Evolutionary conservation across 2,329 filamentous ascomycete genomes (phyloP).

Genomic region (Fusarium guadeloupense): DNA sequence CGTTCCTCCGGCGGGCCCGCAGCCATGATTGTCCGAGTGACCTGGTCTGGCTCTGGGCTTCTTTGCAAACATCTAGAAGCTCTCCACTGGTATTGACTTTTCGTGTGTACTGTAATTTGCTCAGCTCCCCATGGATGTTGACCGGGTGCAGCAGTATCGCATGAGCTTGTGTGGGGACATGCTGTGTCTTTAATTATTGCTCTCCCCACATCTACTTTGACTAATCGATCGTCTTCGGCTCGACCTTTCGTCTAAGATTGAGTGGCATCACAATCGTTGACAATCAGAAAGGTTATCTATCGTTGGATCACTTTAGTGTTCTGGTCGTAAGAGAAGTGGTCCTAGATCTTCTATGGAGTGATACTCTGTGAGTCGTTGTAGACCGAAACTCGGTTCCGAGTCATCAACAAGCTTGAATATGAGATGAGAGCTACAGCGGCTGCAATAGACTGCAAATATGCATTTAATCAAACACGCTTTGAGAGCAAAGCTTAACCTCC

Average conservation of each 20-base stretch:
- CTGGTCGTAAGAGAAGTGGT: neutral
- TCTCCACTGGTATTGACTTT: neutral
- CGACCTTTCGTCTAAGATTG: constrained; percentile 18
- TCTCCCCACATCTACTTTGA: constrained; percentile 21
- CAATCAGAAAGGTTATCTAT: constrained; percentile 10
- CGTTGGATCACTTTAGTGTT: constrained; percentile 6
- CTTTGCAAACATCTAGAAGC: constrained; percentile 21
- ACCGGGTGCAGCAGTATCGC: constrained; percentile 5
- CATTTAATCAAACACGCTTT: neutral
- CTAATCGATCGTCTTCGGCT: constrained; percentile 2
- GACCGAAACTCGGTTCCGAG: neutral
- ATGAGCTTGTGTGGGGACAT: constrained; percentile 34
- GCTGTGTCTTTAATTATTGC: constrained; percentile 21
- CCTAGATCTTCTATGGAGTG: neutral
- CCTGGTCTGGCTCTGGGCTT: too few species aligned
- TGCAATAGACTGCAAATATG: neutral
- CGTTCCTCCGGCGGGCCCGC: neutral
- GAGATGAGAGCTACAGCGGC: neutral
- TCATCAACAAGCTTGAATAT: neutral
- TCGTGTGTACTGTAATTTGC: neutral
- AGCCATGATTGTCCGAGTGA: neutral
- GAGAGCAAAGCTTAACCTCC: neutral
- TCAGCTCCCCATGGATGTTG: constrained; percentile 11
- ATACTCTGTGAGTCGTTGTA: neutral
- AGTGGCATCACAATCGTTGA: constrained; percentile 10